Conservation (phyloP, 768 basidiomycete genomes). For the Naganishia kalamii region DNA sequence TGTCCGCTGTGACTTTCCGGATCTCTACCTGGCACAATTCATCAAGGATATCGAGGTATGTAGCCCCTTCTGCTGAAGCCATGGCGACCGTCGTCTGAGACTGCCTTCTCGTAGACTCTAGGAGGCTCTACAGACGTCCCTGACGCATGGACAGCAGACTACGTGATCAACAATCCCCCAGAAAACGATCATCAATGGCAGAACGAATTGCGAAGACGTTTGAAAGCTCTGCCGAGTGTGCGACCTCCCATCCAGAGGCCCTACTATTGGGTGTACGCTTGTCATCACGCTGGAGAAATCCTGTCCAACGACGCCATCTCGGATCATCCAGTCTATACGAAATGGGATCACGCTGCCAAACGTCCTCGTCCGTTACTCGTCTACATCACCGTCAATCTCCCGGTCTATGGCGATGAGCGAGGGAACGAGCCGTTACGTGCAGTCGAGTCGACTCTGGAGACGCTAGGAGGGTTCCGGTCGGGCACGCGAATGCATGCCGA, state of each 20-base stretch:
- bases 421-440: neutral
- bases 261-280: conserved; percentile 17
- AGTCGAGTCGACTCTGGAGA: neutral
- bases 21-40: neutral
- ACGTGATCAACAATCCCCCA: conserved; percentile 16
- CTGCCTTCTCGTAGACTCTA: neutral
- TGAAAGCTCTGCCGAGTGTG: neutral
- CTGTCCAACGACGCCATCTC: neutral
- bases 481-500: neutral
- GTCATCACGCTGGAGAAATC: neutral
- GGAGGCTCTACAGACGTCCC: neutral
- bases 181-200: neutral
- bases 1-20: conserved; percentile 9
- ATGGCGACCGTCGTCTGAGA: neutral
- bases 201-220: neutral
- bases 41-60: conserved; percentile 14
- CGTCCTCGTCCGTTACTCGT: conserved; percentile 1
- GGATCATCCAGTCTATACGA: neutral
- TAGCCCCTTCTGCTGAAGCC: neutral
- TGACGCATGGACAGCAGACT: conserved; percentile 10
- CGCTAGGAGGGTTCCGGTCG: conserved; percentile 2
- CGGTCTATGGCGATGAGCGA: neutral
- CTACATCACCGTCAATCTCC: conserved; percentile 13
- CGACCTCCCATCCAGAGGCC: conserved; percentile 2
- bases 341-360: neutral